phyloP scores from a whole-genome alignment of 371 early-diverging fungal species.

The Zychaea mexicana region DNA sequence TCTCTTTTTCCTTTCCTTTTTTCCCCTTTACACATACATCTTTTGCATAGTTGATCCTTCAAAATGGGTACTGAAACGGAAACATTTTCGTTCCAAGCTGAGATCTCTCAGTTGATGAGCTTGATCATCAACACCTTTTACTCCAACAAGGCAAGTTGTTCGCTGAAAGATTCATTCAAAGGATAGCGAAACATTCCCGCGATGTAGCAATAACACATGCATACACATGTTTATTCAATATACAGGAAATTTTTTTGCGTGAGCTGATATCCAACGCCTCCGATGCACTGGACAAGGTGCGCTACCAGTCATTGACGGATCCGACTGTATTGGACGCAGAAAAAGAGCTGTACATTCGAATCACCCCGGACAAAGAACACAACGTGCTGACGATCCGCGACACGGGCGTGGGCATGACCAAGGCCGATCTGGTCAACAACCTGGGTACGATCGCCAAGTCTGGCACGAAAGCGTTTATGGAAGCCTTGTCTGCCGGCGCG shows the following conservation, averaged over 20 bases:
- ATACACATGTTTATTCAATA: not conserved
- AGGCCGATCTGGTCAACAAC: conserved; percentile 78
- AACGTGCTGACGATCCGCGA: conserved; percentile 75
- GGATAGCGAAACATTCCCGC: too few species aligned
- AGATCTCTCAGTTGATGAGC: conserved; percentile 92
- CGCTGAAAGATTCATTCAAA: not conserved
- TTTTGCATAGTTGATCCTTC: not conserved
- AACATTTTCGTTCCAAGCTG: conserved; percentile 91
- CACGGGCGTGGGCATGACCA: conserved; percentile 92
- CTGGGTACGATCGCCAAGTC: conserved; percentile 89
- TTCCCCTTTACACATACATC: not conserved
- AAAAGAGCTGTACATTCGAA: conserved; percentile 65
- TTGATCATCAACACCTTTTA: conserved; percentile 75
- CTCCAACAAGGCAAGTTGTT: conserved; percentile 51
- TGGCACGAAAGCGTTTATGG: conserved; percentile 62
- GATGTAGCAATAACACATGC: not conserved
- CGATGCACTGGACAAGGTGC: conserved; percentile 88
- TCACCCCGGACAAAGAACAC: conserved; percentile 63
- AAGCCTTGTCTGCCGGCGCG: conserved; percentile 51
- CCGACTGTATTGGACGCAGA: conserved; percentile 55
- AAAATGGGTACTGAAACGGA: conserved; percentile 44
- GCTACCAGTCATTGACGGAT: conserved; percentile 61
- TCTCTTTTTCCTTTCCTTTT: not conserved
- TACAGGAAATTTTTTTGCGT: conserved; percentile 80
- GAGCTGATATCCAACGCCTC: conserved; percentile 88